Evolutionary conservation across 306 rosid species (phyloP).

Genomic region (Erythrophleum fordii): DNA sequence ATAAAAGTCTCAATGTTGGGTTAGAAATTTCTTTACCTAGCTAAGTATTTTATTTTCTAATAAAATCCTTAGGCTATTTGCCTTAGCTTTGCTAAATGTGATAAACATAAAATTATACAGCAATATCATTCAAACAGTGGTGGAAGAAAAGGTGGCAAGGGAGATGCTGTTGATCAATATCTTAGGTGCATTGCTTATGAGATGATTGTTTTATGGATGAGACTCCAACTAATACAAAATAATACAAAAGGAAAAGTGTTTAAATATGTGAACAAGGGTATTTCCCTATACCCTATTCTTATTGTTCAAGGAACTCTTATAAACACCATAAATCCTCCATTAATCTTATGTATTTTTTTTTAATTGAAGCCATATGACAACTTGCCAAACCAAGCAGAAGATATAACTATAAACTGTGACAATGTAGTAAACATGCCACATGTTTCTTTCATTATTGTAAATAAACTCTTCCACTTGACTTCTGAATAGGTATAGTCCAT

Average conservation of each 20-base stretch:
- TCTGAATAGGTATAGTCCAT: neutral
- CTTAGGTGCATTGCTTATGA: slow-evolving; percentile 12
- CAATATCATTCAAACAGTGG: slow-evolving; percentile 14
- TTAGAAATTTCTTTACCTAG: neutral
- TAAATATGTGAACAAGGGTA: slow-evolving; percentile 21
- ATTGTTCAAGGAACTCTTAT: neutral
- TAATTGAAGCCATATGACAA: slow-evolving; percentile 20
- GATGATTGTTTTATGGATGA: slow-evolving; percentile 24
- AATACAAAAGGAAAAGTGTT: slow-evolving; percentile 25
- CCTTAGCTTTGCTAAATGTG: neutral
- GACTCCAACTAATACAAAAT: slow-evolving; percentile 6
- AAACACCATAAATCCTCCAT: neutral
- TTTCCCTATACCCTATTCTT: neutral
- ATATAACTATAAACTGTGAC: neutral
- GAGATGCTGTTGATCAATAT: neutral
- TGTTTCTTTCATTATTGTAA: slow-evolving; percentile 22
- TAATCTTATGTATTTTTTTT: neutral
- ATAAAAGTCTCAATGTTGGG: neutral
- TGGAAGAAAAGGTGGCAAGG: neutral
- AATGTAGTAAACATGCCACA: slow-evolving; percentile 8
- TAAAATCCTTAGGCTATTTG: neutral
- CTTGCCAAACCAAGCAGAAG: slow-evolving; percentile 9
- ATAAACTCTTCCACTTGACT: slow-evolving; percentile 2
- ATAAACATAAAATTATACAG: slow-evolving; percentile 1
- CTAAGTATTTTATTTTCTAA: neutral